Evolutionary conservation across 164 flowering plant species (phyloP).

Genomic region (Taxillus chinensis): DNA sequence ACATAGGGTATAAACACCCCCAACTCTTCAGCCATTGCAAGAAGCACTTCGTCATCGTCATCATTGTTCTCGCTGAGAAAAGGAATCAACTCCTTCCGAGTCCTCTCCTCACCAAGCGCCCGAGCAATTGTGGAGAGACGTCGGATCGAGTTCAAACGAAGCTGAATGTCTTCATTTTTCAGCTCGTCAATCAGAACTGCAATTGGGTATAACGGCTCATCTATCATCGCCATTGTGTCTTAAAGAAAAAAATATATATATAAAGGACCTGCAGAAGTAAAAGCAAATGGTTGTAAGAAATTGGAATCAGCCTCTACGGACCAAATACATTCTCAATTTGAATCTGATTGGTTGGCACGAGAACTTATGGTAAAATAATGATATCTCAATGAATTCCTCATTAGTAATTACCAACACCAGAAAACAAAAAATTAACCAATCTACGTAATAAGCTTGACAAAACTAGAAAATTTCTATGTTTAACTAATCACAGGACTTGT

Average conservation of each 20-base stretch:
- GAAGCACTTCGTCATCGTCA: slow-evolving; percentile 94
- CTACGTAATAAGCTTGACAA: too few relatives aligned
- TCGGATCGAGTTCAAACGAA: slow-evolving; percentile 85
- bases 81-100: slow-evolving; percentile 86
- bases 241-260: not conserved
- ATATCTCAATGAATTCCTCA: too few relatives aligned
- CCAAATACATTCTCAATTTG: too few relatives aligned
- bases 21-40: slow-evolving; percentile 93
- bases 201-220: slow-evolving; percentile 94
- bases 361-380: too few relatives aligned
- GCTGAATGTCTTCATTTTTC: slow-evolving; percentile 91
- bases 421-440: too few relatives aligned
- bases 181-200: slow-evolving; percentile 89
- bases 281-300: not conserved
- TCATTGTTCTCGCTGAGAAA: slow-evolving; percentile 95
- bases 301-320: too few relatives aligned
- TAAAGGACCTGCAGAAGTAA: not conserved
- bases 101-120: slow-evolving; percentile 91
- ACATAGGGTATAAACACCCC: slow-evolving; percentile 92
- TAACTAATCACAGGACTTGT: too few relatives aligned
- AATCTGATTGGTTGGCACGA: too few relatives aligned
- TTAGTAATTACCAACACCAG: too few relatives aligned
- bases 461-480: too few relatives aligned
- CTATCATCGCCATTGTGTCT: slow-evolving; percentile 55
- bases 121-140: slow-evolving; percentile 87